Base-by-base conservation (phyloP, 768 basidiomycete species). In the Termitomyces sp. region DNA sequence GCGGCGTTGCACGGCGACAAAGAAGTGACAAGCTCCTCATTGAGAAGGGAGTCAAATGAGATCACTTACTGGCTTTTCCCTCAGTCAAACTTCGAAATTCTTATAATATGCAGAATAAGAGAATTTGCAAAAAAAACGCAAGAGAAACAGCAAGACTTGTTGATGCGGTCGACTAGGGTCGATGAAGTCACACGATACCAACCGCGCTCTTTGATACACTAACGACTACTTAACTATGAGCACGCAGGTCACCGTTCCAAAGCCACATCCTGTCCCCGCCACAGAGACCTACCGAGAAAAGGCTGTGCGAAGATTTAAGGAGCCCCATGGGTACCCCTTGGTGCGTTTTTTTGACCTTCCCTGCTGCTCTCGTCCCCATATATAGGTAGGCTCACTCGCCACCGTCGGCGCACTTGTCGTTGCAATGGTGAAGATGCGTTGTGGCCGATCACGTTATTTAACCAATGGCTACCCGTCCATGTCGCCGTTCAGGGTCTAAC, bases 311-410 rank as follows among this genome's bases (percentile, higher is more conserved):
- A 91, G 89, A 67, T 80, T 88, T 70, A 86, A 82, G 57, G 83
- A 91, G 66, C 92, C 66, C 90, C 91, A 3, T 81, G 86, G 67
- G 89, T 93, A 2, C 89, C 89, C 10, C 65, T 89, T 25, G 87
- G 91, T 89, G 57, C 53, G 85, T 73, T 41, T 43, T 16, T 35
- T 17, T 19, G 14, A 4, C 27, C 25, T n/a, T 50, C 28, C 25
- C 34, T 12, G 3, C 11, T 39, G n/a, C 10, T 34, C 27, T 43
- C 54, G 10, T 52, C 23, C 35, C 43, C 39, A 10, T 9, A 30
- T 39, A 17, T 32, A 27, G 16, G 45, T 56, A 90, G 89, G 88
- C 41, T 77, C 80, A n/a, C 60, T 80, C 11, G 79, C 77, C 17
- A 91, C 89, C 27, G 77, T 76, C 44, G 79, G 76, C 25, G 86